Base-by-base conservation (phyloP, 2,329 filamentous ascomycete species). In the Alternaria sp. region DNA sequence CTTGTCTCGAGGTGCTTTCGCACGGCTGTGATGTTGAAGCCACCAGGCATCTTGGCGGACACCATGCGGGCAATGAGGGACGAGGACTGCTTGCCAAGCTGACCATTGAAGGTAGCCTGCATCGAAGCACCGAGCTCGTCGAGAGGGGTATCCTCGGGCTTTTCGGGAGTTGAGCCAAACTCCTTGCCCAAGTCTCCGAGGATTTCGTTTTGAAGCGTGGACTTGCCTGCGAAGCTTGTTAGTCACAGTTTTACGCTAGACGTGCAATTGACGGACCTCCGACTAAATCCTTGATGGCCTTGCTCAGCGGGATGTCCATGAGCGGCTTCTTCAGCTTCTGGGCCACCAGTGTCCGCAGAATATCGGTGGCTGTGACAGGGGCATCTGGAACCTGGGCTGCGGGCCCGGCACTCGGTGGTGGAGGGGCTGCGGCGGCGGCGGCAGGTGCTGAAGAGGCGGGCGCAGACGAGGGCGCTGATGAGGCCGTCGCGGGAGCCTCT, bases 31-130 rank as follows among this genome's bases (percentile, higher is more conserved):
- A 98, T 98, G 81, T 98, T 99, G 88, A 99, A 99, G 66, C 96
- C 96, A 84, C 95, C 96, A 51, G 96, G 96, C 96, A 99, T 99
- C 84, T 99, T 99, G 28, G 96, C 97, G 2, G 96, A 98, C 46
- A 99, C 96, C 79, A 99, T 85, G 72, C 96, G 91, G 53, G 96
- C 96, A 80, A 99, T 91, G 61, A 99, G 88, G 3, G 94, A 96
- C 57, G 92, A 91, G 0, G 96, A 97, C 73, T 97, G 94, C 84
- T 99, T 99, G 81, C 96, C 96, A 65, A 99, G 89, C 83, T 97
- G 95, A 73, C 96, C 96, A 83, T 97, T 96, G 84, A 99, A 99
- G n/a, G 95, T 98, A 50, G 93, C 90, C 83, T 99, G 96, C 91
- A 99, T 97, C 9, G 96, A 86, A 58, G 92, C 93, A 85, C 94